A percentile compares a stretch with the other conserved stretches of the same genome.
Evolutionary conservation across 1,284 basidiomycete species (phyloP).

Genomic region (Schizophyllum commune): DNA sequence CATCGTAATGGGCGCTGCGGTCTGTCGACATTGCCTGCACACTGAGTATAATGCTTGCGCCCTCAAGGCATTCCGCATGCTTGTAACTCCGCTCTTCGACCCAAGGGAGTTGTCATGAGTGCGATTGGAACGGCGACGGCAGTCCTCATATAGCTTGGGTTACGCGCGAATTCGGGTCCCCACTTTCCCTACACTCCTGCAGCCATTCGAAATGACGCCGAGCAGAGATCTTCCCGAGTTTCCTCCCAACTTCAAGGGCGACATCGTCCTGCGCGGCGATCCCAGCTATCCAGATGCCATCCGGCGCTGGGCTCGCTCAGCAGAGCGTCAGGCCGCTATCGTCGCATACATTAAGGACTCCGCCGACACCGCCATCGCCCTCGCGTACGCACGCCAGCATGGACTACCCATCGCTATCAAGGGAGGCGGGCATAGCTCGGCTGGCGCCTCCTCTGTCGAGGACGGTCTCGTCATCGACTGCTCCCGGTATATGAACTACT

Average conservation of each 20-base stretch:
- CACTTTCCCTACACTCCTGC: too few relatives aligned
- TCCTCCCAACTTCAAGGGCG: not conserved
- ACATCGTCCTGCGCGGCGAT: not conserved
- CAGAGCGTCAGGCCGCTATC: not conserved
- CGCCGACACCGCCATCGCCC: conserved; percentile 22
- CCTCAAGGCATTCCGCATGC: too few relatives aligned
- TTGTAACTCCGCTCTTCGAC: too few relatives aligned
- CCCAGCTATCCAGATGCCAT: not conserved
- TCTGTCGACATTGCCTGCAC: too few relatives aligned
- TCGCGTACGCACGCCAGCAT: conserved; percentile 31
- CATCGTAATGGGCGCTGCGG: too few relatives aligned
- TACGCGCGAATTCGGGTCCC: too few relatives aligned
- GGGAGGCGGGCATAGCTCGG: conserved; percentile 46
- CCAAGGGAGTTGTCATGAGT: too few relatives aligned
- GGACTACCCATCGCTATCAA: conserved; percentile 36
- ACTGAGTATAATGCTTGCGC: too few relatives aligned
- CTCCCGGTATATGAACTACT: conserved; percentile 33
- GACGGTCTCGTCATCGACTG: conserved; percentile 54
- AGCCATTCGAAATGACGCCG: too few relatives aligned
- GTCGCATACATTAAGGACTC: conserved; percentile 1
- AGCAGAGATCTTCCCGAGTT: not conserved
- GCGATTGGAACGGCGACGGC: too few relatives aligned
- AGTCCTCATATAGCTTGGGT: too few relatives aligned
- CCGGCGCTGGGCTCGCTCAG: not conserved
- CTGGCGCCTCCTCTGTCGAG: conserved; percentile 41